Evolutionary conservation across 1,139 yeast genomes (phyloP), one percentile per base, ranked within the genome.

Genomic region (Hansenula lynferdii): DNA sequence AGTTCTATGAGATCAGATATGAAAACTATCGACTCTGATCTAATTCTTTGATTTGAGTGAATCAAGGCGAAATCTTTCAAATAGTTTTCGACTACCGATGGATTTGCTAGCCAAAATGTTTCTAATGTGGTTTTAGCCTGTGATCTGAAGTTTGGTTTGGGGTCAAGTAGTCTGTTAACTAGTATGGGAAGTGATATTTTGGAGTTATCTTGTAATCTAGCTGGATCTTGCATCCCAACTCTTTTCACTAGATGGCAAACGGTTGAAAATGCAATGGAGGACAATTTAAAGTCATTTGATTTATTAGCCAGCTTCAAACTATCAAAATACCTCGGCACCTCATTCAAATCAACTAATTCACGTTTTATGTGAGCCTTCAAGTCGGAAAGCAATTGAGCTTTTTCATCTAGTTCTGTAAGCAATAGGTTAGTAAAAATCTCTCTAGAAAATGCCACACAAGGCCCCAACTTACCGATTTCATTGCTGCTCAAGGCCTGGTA

Each of bases 241-340:
- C 96, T 68, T 50, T 85, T 85, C 22, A 85, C 75, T 35, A 87
- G 62, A 54, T 87, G 92, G 43, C 90, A 83, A 10, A 85, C 60
- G 10, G 87, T 73, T 12, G 86, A 77, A 55, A 85, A 85, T 2
- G 84, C 72, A 28, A 67, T 52, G 0, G 69, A 53, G 43, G 67
- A 66, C 19, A 79, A 64, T n/a, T 69, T 62, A 21, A 60, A 44
- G 34, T 70, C 72, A 4, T 60, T 53, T 1, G 69, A 60, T 40
- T 69, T 66, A 31, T 68, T 64, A 2, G 77, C 80, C 9, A 65
- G 49, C 12, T 72, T 60, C 31, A 84, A 62, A 0, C 85, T 72
- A 38, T 76, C 78, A 45, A 83, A 72, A 58, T 82, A 82, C 30
- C 65, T 56, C 11, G 74, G 75, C 3, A 77, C 81, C 32, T 70